Conservation (phyloP, 768 basidiomycete species). For the Suillus luteus region DNA sequence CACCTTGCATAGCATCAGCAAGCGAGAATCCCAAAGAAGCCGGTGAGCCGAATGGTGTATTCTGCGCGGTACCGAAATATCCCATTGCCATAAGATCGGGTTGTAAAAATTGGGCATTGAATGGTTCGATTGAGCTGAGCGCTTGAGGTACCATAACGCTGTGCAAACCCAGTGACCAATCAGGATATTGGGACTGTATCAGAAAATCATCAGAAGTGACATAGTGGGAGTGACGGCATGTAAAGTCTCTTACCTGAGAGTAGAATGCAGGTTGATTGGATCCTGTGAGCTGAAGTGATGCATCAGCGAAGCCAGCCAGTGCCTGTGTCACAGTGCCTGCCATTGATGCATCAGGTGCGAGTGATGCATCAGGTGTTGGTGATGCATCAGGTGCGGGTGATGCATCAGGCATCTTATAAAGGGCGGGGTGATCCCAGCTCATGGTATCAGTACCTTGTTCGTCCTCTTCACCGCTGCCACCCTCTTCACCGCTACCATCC, state of each 20-base stretch:
- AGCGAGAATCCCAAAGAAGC: background rate
- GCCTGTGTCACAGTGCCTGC: background rate
- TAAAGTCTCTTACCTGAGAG: conserved; percentile 2
- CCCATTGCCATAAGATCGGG: background rate
- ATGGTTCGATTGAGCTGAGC: background rate
- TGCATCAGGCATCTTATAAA: background rate
- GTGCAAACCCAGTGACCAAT: background rate
- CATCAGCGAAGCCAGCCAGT: background rate
- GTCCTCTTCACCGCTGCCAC: background rate
- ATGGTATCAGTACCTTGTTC: background rate
- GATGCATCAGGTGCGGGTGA: background rate
- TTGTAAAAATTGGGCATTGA: background rate
- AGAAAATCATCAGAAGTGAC: background rate
- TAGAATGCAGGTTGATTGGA: too few relatives aligned
- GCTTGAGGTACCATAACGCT: background rate
- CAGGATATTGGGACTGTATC: background rate
- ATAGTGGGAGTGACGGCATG: background rate
- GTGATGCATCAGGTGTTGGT: too few relatives aligned
- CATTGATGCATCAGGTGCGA: background rate
- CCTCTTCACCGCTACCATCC: background rate
- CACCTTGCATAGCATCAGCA: too few relatives aligned
- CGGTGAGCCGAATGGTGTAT: background rate
- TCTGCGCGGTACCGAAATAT: background rate
- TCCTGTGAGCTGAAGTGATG: background rate
- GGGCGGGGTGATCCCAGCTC: background rate